Evolutionary conservation across 805 yeast species (phyloP).

Genomic region (Candida xyloterini): DNA sequence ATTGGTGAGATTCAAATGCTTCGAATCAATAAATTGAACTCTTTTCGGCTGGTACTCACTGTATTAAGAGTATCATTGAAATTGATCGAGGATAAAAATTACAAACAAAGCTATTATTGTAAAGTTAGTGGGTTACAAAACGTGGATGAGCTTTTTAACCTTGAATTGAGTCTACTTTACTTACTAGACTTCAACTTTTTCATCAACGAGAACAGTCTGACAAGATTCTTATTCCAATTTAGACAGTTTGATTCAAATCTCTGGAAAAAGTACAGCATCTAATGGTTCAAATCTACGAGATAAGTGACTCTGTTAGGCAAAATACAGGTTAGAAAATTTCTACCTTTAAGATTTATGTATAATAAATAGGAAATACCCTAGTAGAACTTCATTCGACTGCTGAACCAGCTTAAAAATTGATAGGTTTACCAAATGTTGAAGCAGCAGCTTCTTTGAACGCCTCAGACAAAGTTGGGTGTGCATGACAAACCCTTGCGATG

Average conservation of each 20-base stretch:
- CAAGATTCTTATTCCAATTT: slow-evolving; percentile 34
- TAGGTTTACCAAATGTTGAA: slow-evolving; percentile 87
- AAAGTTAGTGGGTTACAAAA: slow-evolving; percentile 44
- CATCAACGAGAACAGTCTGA: slow-evolving; percentile 35
- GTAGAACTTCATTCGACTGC: background rate
- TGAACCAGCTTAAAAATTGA: slow-evolving; percentile 56
- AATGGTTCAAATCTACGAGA: background rate
- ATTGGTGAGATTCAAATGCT: slow-evolving; percentile 20
- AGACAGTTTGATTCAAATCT: slow-evolving; percentile 23
- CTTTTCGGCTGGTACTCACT: slow-evolving; percentile 39
- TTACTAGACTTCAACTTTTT: slow-evolving; percentile 40
- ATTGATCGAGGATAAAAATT: slow-evolving; percentile 43
- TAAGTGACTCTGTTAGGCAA: too few species aligned
- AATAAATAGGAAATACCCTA: background rate
- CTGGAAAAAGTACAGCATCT: background rate
- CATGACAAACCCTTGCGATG: slow-evolving; percentile 95
- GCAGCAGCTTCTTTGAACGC: slow-evolving; percentile 98
- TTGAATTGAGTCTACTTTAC: slow-evolving; percentile 42
- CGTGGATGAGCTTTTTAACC: slow-evolving; percentile 35
- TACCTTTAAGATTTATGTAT: background rate
- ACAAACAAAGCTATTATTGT: slow-evolving; percentile 41
- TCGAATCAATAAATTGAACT: slow-evolving; percentile 36
- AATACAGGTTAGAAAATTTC: too few species aligned
- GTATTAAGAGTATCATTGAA: slow-evolving; percentile 39
- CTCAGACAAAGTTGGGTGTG: slow-evolving; percentile 97